Base-by-base conservation (phyloP, 768 basidiomycete genomes). In the Leccinum subtestaceum region DNA sequence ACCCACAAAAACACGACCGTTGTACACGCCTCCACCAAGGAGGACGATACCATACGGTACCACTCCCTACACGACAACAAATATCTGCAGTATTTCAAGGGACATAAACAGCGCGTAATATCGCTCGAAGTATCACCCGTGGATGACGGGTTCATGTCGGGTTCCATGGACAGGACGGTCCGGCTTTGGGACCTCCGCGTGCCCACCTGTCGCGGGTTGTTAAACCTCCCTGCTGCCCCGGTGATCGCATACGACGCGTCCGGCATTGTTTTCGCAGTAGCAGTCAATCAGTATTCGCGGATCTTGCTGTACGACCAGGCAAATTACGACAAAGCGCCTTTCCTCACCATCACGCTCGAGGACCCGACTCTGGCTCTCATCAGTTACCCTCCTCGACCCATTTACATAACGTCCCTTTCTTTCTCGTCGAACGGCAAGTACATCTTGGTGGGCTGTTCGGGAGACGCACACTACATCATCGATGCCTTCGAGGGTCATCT, bases 51-150 rank as follows among this genome's bases (percentile, higher is more conserved):
- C 0, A 84, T 98, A 64, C 86, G 97, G 48, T 98, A 98, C 73
- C 93, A 96, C 67, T 95, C 93, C 1, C 72, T 96, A 52, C 94
- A 98, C 73, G 94, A 96, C 81, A 98, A 97, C 81, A 93, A 90
- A 71, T 99, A 95, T 72, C 76, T 98, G 32, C 86, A 89, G 63
- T 99, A 99, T 76, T 98, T 97, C 80, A 89, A 86, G 67, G 97
- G 97, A 0, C 97, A 99, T 77, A 94, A 86, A 64, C 89, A 82
- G 36, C 83, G 87, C 58, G 97, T 99, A 3, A 82, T 91, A 34
- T 96, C 95, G 0, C 77, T 99, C 11, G 90, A 95, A 70, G 86
- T 98, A 57, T 93, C 91, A 0, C 97, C 97, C 1, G 81, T 89
- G 1, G 92, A 98, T 68, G 95, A 98, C 67, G 90, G 90, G 1